These are phyloP conservation scores for Urochloa ruziziensis DNA, from an alignment of 176 grass and related monocot species.

Conservation along the genomic window DNA sequence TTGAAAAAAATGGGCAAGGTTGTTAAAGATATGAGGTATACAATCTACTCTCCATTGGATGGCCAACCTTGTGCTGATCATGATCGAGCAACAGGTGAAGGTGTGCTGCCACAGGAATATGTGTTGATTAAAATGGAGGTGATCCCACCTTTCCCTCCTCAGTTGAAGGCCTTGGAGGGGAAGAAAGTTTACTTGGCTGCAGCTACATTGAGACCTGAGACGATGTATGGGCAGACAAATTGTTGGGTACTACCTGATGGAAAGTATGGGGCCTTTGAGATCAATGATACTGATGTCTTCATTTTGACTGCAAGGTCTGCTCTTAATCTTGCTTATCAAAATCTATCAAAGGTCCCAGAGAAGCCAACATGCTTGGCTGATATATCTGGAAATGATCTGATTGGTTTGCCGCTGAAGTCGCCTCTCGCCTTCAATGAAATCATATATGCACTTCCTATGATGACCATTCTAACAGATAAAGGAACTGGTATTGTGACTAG, in stretches of 20 bases:
- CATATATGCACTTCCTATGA: conserved; percentile 71
- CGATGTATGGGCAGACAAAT: conserved; percentile 83
- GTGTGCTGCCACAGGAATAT: conserved; percentile 73
- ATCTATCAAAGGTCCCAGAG: conserved; percentile 52
- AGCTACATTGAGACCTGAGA: conserved; percentile 72
- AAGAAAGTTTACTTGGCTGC: conserved; percentile 68
- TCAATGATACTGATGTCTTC: conserved; percentile 73
- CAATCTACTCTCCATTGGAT: conserved; percentile 79
- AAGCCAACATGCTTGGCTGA: conserved; percentile 62
- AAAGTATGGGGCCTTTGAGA: conserved; percentile 74
- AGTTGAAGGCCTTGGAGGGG: conserved; percentile 67
- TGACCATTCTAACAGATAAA: conserved; percentile 71
- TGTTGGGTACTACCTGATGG: conserved; percentile 82
- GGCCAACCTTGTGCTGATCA: conserved; percentile 82
- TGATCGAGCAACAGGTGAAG: conserved; percentile 72
- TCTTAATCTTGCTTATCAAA: conserved; percentile 71
- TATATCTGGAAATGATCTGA: conserved; percentile 60
- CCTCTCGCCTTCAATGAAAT: conserved; percentile 59
- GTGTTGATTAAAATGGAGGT: conserved; percentile 83
- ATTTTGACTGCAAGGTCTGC: conserved; percentile 60
- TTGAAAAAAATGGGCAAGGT: conserved; percentile 61
- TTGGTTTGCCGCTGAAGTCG: conserved; percentile 62
- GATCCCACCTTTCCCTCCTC: conserved; percentile 50
- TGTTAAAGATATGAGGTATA: conserved; percentile 74
- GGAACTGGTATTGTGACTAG: conserved; percentile 67